Evolutionary conservation across 805 yeast species (phyloP), one percentile per base, ranked within the genome.

Genomic region (Priceomyces haplophilus): DNA sequence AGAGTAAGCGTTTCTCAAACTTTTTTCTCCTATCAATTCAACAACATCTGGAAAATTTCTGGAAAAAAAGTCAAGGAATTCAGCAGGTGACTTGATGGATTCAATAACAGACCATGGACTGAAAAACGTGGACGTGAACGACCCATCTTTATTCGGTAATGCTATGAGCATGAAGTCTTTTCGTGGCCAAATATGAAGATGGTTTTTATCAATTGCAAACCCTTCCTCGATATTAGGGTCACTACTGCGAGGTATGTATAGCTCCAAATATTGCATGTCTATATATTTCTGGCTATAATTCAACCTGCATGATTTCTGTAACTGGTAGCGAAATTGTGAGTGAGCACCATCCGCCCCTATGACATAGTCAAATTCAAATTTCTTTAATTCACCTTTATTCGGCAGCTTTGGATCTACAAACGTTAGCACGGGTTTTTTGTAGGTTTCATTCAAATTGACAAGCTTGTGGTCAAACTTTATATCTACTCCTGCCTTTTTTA

Each of bases 141-240:
- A 82, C 0, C 91, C 93, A 58, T 87, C 95, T 18, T 66, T 61
- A 52, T 90, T 90, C 7, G 97, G 86, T 45, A 90, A 72, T 0
- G 96, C 96, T 54, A 90, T 90, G 51, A 90, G 73, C 97, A 90
- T 90, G 58, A 72, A 87, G 41, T 85, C 73, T 45, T 82, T 78
- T 36, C 97, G 71, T 3, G 97, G 97, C 97, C 97, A 90, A 36
- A 90, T 87, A 55, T 90, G 97, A 40, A 90, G 72, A 58, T 87
- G 88, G 62, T 87, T 80, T 6, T 89, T 82, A 50, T 81, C 79
- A 17, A 85, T 67, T 13, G 69, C 64, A 53, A 80, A 85, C 17
- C 67, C 55, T n/a, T 51, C 56, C 17, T 46, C 48, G 17, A 48
- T 55, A 3, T 51, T 51, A 3, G 52, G 45, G 38, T 54, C 62